Conservation (phyloP, 345 rosid genomes). For the Microthlaspi erraticum region DNA sequence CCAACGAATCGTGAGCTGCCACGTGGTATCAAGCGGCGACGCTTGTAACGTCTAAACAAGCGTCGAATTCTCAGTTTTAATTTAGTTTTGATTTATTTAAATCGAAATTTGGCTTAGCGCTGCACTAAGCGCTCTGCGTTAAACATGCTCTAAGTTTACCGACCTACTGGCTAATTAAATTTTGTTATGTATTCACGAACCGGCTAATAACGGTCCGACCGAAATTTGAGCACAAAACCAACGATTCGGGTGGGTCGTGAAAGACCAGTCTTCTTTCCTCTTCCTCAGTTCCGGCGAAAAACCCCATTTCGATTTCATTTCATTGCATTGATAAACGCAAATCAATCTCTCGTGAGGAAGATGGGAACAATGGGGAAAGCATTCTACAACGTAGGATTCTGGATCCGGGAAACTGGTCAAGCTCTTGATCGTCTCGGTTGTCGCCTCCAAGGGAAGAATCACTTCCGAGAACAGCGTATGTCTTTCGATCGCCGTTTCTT, state of each 20-base stretch:
- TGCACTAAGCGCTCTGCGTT: too few species aligned
- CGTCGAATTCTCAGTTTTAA: too few species aligned
- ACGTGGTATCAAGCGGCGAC: too few species aligned
- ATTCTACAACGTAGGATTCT: conserved; percentile 81
- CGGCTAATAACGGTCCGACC: conserved; percentile 38
- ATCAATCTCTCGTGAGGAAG: conserved; percentile 12
- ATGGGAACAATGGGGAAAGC: conserved; percentile 85
- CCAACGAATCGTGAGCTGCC: too few species aligned
- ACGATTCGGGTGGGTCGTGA: not conserved
- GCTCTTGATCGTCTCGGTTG: conserved; percentile 96
- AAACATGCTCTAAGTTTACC: too few species aligned
- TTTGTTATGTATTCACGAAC: conserved; percentile 21
- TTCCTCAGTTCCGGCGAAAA: conserved; percentile 40
- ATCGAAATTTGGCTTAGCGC: too few species aligned
- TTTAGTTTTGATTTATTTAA: too few species aligned
- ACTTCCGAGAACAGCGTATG: conserved; percentile 69
- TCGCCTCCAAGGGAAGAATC: conserved; percentile 80
- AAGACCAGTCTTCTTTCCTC: conserved; percentile 10
- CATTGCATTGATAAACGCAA: conserved; percentile 29
- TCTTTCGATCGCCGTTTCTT: conserved; percentile 10
- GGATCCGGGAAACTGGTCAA: conserved; percentile 97
- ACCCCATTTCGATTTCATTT: conserved; percentile 22
- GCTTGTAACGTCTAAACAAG: too few species aligned
- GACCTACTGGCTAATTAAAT: too few species aligned
- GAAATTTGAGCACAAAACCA: conserved; percentile 30